Conservation (phyloP, 257 asterid species). For the Solanum etuberosum region DNA sequence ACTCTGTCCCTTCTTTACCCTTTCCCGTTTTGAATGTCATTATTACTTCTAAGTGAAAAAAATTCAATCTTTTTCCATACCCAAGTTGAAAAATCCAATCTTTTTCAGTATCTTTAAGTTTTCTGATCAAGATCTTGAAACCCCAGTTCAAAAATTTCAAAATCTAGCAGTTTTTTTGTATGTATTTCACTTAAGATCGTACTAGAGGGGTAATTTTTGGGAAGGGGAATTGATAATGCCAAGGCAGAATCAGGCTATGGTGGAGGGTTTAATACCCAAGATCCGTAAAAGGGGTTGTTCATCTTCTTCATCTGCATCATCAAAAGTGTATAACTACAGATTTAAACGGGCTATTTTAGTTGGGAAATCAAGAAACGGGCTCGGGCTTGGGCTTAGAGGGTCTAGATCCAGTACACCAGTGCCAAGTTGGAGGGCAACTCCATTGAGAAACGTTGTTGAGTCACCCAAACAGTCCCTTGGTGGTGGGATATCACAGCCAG, state of each 20-base stretch:
- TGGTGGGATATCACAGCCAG: slow-evolving; percentile 60
- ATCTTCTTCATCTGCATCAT: slow-evolving; percentile 73
- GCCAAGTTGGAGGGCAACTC: slow-evolving; percentile 71
- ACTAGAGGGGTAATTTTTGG: neutral
- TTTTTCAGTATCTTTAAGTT: neutral
- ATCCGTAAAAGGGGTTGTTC: slow-evolving; percentile 93
- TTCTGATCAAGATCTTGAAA: neutral
- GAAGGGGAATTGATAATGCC: slow-evolving; percentile 20
- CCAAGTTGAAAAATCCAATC: neutral
- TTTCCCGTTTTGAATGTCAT: neutral
- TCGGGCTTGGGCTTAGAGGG: slow-evolving; percentile 27
- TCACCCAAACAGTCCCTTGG: slow-evolving; percentile 49
- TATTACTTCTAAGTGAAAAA: neutral
- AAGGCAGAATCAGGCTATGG: slow-evolving; percentile 31
- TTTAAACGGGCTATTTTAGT: slow-evolving; percentile 70
- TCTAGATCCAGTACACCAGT: slow-evolving; percentile 92
- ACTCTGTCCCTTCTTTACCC: neutral
- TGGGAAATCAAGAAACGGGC: slow-evolving; percentile 61
- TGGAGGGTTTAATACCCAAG: slow-evolving; percentile 55
- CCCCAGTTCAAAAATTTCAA: neutral
- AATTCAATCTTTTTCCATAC: neutral
- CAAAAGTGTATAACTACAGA: slow-evolving; percentile 45
- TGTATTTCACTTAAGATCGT: neutral
- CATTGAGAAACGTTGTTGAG: slow-evolving; percentile 34
- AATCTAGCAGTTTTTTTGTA: neutral